Conservation (phyloP, 257 asterid species). For the Nicotiana benthamiana region DNA sequence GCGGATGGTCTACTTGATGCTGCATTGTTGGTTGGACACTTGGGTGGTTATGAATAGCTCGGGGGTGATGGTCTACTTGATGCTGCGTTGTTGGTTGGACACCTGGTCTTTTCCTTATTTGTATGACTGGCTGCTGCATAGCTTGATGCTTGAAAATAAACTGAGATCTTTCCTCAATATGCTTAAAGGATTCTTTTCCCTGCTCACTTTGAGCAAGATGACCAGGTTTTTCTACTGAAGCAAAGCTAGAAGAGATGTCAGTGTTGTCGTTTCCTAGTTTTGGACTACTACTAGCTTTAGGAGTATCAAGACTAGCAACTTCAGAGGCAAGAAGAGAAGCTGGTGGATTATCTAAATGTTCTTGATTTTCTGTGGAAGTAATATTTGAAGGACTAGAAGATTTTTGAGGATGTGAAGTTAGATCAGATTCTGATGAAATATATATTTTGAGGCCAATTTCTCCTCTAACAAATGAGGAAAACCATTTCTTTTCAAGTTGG, state of each 20-base stretch:
- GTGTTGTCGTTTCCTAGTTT: slow-evolving; percentile 9
- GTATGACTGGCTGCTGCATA: slow-evolving; percentile 28
- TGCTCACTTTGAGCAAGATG: slow-evolving; percentile 14
- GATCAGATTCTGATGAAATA: slow-evolving; percentile 26
- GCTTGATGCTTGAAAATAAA: slow-evolving; percentile 29
- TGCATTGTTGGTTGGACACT: neutral
- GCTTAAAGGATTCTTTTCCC: slow-evolving; percentile 5
- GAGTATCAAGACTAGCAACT: slow-evolving; percentile 12
- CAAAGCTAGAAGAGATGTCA: slow-evolving; percentile 1
- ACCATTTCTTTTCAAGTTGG: slow-evolving; percentile 46
- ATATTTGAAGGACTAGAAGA: slow-evolving; percentile 15
- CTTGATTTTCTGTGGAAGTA: slow-evolving; percentile 11
- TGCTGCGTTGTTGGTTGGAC: neutral
- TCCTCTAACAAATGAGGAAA: slow-evolving; percentile 43
- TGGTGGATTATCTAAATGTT: slow-evolving; percentile 5
- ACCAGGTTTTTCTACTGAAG: slow-evolving; percentile 1
- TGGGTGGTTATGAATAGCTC: neutral
- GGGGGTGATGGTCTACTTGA: neutral
- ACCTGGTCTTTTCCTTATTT: slow-evolving; percentile 24
- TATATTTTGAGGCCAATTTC: slow-evolving; percentile 64
- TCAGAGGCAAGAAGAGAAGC: slow-evolving; percentile 13
- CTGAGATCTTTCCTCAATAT: slow-evolving; percentile 27
- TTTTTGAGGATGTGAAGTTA: slow-evolving; percentile 5
- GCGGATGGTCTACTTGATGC: neutral
- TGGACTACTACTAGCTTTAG: slow-evolving; percentile 3